Conservation (phyloP, 73 alveolate genomes). For the Urostyla sp. region DNA sequence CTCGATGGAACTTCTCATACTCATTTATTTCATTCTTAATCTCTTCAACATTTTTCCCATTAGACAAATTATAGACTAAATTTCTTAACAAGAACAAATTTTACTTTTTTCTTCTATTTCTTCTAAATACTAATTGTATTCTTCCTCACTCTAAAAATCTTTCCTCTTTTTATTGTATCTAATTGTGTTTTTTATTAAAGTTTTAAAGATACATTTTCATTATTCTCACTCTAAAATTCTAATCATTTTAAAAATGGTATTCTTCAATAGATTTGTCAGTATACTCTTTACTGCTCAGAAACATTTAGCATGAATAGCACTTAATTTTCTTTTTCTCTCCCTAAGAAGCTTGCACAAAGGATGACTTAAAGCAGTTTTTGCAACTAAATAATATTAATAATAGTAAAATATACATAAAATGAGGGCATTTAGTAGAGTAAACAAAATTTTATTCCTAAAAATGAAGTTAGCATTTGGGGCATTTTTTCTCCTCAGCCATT, state of each 20-base stretch:
- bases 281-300: neutral
- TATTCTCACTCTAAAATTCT: neutral
- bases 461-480: no score
- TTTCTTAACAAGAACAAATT: neutral
- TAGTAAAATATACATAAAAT: neutral
- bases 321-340: neutral
- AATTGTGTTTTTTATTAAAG: neutral
- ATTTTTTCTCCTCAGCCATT: no score
- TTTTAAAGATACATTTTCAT: conserved; percentile 11
- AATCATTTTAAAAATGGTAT: conserved; percentile 2
- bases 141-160: neutral
- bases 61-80: neutral
- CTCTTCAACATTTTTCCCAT: conserved; percentile 2
- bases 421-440: conserved; percentile 17
- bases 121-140: neutral
- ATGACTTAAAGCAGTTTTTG: neutral
- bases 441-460: no score
- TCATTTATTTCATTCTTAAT: conserved; percentile 3
- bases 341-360: neutral
- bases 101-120: conserved; percentile 23
- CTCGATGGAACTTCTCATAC: neutral
- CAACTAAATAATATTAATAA: neutral
- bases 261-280: conserved; percentile 8
- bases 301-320: conserved; percentile 3
- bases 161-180: conserved; percentile 21